Evolutionary conservation across 1,284 basidiomycete genomes (phyloP), one percentile per base, ranked within the genome.

Genomic region (Ceratobasidium sp.): DNA sequence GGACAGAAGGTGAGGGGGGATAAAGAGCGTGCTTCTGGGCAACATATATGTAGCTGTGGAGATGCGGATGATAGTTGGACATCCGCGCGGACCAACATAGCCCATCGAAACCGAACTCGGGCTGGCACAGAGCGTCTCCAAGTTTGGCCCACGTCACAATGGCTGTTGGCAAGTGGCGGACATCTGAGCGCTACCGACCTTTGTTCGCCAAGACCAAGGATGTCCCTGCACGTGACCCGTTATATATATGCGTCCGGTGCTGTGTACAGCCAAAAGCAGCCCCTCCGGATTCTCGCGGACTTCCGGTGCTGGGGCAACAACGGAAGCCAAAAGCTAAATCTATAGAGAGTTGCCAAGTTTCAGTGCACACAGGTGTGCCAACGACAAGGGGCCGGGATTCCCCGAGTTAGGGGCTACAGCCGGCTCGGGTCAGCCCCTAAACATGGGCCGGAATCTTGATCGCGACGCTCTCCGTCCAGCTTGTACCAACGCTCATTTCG

Each of bases 131-230:
- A 39, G 45, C 32, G 39, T 36, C 28, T 30, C 52, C 21, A 53
- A 46, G 64, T 69, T 69, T 57, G 48, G 28, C 30, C 34, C 55
- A 57, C 23, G 39, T 62, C 60, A 57, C 52, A 69, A 57, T 57
- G 34, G 9, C 23, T 10, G 28, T 52, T 36, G 52, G 32, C 18
- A 43, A 48, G 60, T 62, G 60, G 60, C 60, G 60, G 60, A 30
- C 9, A 48, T 46, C 45, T 43, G 60, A 48, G 64, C 64, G 64
- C 52, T 41, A 36, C 41, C 50, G 39, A 57, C 64, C 64, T 69
- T 69, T 69, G 67, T 70, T 41, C 65, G 21, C 28, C 58, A 58
- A 45, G 46, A 70, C 67, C 43, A 70, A 70, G 67, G 67, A 70
- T 59, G 12, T 23, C 36, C 2, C 5, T 32, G 4, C 53, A 58